phyloP scores from a whole-genome alignment of 768 basidiomycete genomes.

The Leucocoprinus leucothites region DNA sequence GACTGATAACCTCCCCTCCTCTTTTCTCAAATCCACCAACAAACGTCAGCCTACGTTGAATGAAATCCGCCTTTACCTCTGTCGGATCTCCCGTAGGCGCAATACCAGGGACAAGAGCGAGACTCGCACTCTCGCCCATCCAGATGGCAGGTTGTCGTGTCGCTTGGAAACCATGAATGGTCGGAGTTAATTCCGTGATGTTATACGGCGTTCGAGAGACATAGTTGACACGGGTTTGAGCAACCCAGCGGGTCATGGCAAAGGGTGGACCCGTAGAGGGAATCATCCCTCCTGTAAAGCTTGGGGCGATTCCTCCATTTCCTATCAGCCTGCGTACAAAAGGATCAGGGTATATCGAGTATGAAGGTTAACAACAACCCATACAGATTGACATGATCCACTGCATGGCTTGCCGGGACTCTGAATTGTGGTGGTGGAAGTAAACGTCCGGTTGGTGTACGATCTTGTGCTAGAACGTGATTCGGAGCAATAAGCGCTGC shows the following conservation, averaged over 20 bases:
- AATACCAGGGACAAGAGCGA: conserved; percentile 56
- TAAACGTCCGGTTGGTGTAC: conserved; percentile 6
- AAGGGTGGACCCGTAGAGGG: conserved; percentile 74
- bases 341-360: no score
- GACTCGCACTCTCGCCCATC: conserved; percentile 78
- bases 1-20: conserved; percentile 49
- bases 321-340: conserved; percentile 57
- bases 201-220: conserved; percentile 72
- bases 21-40: conserved; percentile 56
- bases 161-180: conserved; percentile 63
- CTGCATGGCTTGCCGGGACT: conserved; percentile 1
- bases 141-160: conserved; percentile 86
- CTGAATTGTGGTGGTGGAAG: conserved; percentile 10
- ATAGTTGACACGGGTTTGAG: conserved; percentile 73
- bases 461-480: conserved; percentile 1
- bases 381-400: conserved; percentile 10
- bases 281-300: conserved; percentile 75
- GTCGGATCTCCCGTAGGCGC: conserved; percentile 13
- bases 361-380: no score
- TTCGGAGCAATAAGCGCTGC: neutral
- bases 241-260: conserved; percentile 83
- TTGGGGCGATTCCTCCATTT: conserved; percentile 66
- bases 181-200: conserved; percentile 32
- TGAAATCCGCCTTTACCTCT: neutral
- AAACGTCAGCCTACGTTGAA: neutral